Evolutionary conservation across 495 filamentous ascomycete genomes (phyloP), one percentile per base, ranked within the genome.

Genomic region (Penicillium lagena): DNA sequence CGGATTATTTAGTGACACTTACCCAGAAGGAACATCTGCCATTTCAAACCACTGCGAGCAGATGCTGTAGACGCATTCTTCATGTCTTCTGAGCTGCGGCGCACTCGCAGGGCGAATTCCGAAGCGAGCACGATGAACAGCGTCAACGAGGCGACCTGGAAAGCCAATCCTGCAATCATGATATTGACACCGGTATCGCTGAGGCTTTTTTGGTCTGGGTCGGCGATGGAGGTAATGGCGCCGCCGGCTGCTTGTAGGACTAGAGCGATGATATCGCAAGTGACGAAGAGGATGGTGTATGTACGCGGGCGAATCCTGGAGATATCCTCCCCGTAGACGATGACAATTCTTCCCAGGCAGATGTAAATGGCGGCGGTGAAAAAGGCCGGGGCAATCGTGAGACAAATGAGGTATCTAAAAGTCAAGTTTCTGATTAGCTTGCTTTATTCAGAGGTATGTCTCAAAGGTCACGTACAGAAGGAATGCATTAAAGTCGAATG

Each of bases 341-440:
- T 63, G 43, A 81, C 64, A 43, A 80, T 73, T 14, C 75, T 68
- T 7, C 68, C 66, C 2, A 82, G 68, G 58, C 69, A 77, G 27
- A 81, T 60, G 53, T 82, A 82, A 49, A 82, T 71, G 12, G 64
- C 67, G 10, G 76, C 79, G 29, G 69, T 66, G 46, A 81, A 58
- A 53, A 82, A 76, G 43, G 77, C 76, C 8, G 77, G 77, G 4
- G 64, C 75, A 46, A 80, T 72, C 7, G 76, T 80, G 8, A 80
- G 61, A 36, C 50, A 57, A 50, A 82, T 68, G 27, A 79, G 58
- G 45, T 76, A 72, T 33, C 66, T 72, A 36, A 31, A 40, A 9
- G 12, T 37, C 12, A 44, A 17, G 27, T 46, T 29, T 30, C 28
- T 13, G 15, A 35, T 43, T 47, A 45, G 45, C 22, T 31, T 42